phyloP scores from a whole-genome alignment of 1,284 basidiomycete species.

The Boletus semigastroideus region DNA sequence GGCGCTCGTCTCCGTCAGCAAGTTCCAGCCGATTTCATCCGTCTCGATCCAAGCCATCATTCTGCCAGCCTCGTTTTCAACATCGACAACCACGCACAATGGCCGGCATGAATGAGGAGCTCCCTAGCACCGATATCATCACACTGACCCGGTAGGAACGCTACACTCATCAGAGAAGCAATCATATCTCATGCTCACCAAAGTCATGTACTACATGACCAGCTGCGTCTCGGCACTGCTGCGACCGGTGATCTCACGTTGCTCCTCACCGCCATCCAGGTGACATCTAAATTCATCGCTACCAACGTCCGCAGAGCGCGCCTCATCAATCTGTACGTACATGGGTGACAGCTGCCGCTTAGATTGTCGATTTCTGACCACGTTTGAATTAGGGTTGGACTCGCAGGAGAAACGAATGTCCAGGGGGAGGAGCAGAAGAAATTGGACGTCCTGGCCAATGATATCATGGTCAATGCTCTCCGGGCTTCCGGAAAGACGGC shows the following conservation, averaged over 20 bases:
- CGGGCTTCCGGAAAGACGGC: conserved; percentile 93
- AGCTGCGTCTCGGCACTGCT: conserved; percentile 72
- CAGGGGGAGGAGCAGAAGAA: conserved; percentile 99
- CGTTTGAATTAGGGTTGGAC: conserved; percentile 67
- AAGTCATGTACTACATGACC: conserved; percentile 85
- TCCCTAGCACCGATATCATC: conserved; percentile 84
- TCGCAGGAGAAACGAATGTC: conserved; percentile 95
- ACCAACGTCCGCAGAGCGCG: conserved; percentile 97
- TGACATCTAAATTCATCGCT: conserved; percentile 96
- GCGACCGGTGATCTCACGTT: conserved; percentile 95
- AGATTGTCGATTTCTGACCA: conserved; percentile 5
- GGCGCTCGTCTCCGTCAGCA: neutral
- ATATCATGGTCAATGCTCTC: conserved; percentile 98
- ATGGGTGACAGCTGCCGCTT: neutral
- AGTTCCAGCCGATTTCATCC: conserved; percentile 26
- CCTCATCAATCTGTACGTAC: conserved; percentile 90
- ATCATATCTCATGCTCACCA: conserved; percentile 10
- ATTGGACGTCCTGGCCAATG: conserved; percentile 95
- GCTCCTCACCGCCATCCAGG: conserved; percentile 93
- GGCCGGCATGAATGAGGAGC: conserved; percentile 49
- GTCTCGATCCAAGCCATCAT: conserved; percentile 6
- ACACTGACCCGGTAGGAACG: conserved; percentile 79
- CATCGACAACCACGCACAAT: conserved; percentile 16
- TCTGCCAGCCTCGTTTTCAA: neutral
- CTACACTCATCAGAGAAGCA: neutral